A percentile compares a stretch with the other conserved stretches of the same genome.
phyloP scores from a whole-genome alignment of 2,329 filamentous ascomycete species.

The Ciborinia camelliae region DNA sequence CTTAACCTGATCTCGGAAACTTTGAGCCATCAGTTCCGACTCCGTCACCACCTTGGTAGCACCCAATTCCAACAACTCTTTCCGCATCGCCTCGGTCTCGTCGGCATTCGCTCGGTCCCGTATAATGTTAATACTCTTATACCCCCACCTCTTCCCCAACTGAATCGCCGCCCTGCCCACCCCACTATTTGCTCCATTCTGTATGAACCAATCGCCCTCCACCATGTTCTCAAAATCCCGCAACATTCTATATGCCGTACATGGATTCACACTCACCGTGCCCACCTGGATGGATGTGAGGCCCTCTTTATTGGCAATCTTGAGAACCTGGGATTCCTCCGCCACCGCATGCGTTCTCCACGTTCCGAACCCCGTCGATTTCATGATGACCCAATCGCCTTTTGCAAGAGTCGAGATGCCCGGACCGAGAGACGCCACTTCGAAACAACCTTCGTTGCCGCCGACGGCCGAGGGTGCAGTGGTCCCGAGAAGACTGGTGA shows the following conservation, averaged over 20 bases:
- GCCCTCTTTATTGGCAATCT: constrained; percentile 65
- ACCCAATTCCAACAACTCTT: constrained; percentile 58
- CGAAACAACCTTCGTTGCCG: constrained; percentile 91
- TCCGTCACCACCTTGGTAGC: constrained; percentile 50
- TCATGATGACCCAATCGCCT: constrained; percentile 95
- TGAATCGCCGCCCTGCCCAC: constrained; percentile 92
- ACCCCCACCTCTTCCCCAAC: constrained; percentile 78
- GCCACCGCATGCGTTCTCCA: constrained; percentile 89
- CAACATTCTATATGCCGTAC: constrained; percentile 91
- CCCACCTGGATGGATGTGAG: constrained; percentile 75
- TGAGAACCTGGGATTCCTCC: constrained; percentile 58
- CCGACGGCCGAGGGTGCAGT: constrained; percentile 70
- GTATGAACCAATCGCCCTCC: constrained; percentile 90
- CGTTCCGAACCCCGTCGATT: constrained; percentile 78
- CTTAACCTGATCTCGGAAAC: constrained; percentile 49
- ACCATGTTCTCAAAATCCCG: constrained; percentile 66
- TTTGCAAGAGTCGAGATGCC: constrained; percentile 49
- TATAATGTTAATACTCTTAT: constrained; percentile 86
- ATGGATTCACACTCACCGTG: constrained; percentile 88
- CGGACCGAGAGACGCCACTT: constrained; percentile 71
- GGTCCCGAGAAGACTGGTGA: constrained; percentile 74
- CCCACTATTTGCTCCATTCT: constrained; percentile 94
- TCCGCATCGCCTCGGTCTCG: constrained; percentile 61
- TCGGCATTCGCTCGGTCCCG: constrained; percentile 64
- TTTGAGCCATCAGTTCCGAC: constrained; percentile 44